Evolutionary conservation across 1,284 basidiomycete genomes (phyloP).

Genomic region (Meira nashicola): DNA sequence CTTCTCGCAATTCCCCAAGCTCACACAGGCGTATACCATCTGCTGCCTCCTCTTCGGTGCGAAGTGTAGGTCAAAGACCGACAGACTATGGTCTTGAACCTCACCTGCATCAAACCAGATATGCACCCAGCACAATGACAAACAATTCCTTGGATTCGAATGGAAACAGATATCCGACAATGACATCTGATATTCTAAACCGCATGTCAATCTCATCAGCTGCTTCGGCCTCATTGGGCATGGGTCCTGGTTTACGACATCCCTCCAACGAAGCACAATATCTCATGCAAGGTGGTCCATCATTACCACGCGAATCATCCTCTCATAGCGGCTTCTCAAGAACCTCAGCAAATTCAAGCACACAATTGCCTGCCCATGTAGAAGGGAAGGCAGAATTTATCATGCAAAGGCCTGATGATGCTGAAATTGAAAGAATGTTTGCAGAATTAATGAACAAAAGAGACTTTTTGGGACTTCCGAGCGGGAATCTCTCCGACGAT

Average conservation of each 20-base stretch:
- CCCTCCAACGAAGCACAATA: neutral
- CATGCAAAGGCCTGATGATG: slow-evolving; percentile 35
- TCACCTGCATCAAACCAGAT: neutral
- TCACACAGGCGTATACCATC: slow-evolving; percentile 1
- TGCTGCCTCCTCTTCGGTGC: neutral
- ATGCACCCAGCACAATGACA: neutral
- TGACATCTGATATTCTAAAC: slow-evolving; percentile 18
- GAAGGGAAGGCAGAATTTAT: slow-evolving; percentile 28
- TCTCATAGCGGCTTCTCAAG: slow-evolving; percentile 1
- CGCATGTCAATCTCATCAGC: slow-evolving; percentile 15
- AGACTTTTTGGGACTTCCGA: slow-evolving; percentile 44
- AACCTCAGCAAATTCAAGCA: neutral
- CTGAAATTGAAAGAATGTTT: slow-evolving; percentile 48
- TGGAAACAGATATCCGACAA: slow-evolving; percentile 2
- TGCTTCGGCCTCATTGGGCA: neutral
- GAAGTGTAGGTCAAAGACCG: neutral
- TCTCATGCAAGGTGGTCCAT: neutral
- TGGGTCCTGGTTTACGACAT: neutral
- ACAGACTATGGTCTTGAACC: neutral
- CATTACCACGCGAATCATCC: neutral
- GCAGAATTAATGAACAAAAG: slow-evolving; percentile 50
- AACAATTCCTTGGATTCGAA: neutral
- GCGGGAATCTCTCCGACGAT: slow-evolving; percentile 40
- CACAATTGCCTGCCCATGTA: neutral
- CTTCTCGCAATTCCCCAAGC: neutral